These are phyloP conservation scores for Chenopodium album DNA, from an alignment of 148 eudicot species.

Conservation along the genomic window DNA sequence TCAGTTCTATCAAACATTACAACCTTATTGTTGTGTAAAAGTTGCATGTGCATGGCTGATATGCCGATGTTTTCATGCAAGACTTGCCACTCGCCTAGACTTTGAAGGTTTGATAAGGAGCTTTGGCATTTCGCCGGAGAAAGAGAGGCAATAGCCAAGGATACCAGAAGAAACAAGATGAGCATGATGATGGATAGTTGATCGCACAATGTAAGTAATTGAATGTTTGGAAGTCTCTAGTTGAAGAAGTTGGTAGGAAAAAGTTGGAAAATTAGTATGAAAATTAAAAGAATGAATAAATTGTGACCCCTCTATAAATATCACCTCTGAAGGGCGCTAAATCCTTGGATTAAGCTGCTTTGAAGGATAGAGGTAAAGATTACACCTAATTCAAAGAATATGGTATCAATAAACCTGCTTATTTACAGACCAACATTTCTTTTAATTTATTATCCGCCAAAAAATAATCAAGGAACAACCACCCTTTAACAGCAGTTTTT, in stretches of 20 bases:
- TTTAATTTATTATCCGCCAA: not conserved
- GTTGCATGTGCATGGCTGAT: slow-evolving; percentile 93
- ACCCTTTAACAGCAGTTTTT: not conserved
- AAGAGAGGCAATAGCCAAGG: slow-evolving; percentile 14
- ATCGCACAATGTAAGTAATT: not conserved
- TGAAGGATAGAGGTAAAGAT: slow-evolving; percentile 27
- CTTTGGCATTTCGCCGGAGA: slow-evolving; percentile 24
- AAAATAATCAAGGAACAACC: not conserved
- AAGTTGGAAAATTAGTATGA: slow-evolving; percentile 18
- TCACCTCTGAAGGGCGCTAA: not conserved
- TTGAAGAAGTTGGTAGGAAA: slow-evolving; percentile 21
- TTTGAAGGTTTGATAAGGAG: slow-evolving; percentile 13
- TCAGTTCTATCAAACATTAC: slow-evolving; percentile 78
- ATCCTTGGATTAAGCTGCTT: slow-evolving; percentile 25
- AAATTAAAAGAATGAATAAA: slow-evolving; percentile 28
- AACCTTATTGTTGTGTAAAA: slow-evolving; percentile 58
- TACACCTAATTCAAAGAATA: slow-evolving; percentile 29
- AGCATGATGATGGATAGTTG: slow-evolving; percentile 24
- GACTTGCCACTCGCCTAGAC: slow-evolving; percentile 59
- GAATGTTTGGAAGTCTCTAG: slow-evolving; percentile 27
- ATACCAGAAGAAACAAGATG: slow-evolving; percentile 22
- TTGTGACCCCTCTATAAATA: slow-evolving; percentile 25
- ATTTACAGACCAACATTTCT: not conserved
- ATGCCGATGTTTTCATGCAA: slow-evolving; percentile 61
- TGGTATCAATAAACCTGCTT: slow-evolving; percentile 28